Evolutionary conservation across 2,329 filamentous ascomycete species (phyloP).

Genomic region (Colletotrichum sojae): DNA sequence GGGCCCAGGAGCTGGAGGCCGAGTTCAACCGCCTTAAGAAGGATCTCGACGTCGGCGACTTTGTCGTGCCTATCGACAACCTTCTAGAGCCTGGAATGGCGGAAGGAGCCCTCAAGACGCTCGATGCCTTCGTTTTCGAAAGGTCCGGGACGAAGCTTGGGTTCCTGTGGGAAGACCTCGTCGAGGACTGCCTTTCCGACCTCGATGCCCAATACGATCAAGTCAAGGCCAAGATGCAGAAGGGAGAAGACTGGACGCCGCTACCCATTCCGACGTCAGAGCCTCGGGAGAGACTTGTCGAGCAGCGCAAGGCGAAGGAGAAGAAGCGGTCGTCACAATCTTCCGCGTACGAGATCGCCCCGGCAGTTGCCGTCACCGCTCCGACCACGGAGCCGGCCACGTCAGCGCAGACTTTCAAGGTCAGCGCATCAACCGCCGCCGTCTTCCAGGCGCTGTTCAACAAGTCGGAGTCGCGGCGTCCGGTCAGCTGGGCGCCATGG

Average conservation of each 20-base stretch:
- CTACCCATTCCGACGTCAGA: slow-evolving; percentile 40
- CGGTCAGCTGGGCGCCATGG: slow-evolving; percentile 58
- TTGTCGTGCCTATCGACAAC: slow-evolving; percentile 57
- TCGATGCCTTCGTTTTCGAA: slow-evolving; percentile 55
- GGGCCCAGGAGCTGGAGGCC: slow-evolving; percentile 50
- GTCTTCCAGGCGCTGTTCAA: slow-evolving; percentile 56
- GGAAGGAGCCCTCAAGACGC: slow-evolving; percentile 49
- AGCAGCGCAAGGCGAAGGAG: slow-evolving; percentile 56
- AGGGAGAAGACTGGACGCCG: slow-evolving; percentile 39
- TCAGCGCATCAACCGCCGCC: slow-evolving; percentile 53
- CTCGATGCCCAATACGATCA: slow-evolving; percentile 49
- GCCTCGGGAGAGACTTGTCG: slow-evolving; percentile 45
- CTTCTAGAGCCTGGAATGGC: slow-evolving; percentile 57
- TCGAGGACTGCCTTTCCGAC: slow-evolving; percentile 54
- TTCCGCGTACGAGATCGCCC: slow-evolving; percentile 51
- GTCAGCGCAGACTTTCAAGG: slow-evolving; percentile 47
- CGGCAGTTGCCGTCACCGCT: not conserved
- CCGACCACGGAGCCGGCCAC: not conserved
- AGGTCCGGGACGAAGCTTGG: slow-evolving; percentile 57
- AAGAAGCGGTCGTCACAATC: slow-evolving; percentile 59
- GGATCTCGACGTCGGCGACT: slow-evolving; percentile 56
- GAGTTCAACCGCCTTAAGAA: slow-evolving; percentile 57
- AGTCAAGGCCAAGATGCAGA: slow-evolving; percentile 36
- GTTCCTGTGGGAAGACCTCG: slow-evolving; percentile 59
- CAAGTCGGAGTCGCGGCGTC: slow-evolving; percentile 47